phyloP scores from a whole-genome alignment of 768 basidiomycete genomes.

The Amanita inopinata region DNA sequence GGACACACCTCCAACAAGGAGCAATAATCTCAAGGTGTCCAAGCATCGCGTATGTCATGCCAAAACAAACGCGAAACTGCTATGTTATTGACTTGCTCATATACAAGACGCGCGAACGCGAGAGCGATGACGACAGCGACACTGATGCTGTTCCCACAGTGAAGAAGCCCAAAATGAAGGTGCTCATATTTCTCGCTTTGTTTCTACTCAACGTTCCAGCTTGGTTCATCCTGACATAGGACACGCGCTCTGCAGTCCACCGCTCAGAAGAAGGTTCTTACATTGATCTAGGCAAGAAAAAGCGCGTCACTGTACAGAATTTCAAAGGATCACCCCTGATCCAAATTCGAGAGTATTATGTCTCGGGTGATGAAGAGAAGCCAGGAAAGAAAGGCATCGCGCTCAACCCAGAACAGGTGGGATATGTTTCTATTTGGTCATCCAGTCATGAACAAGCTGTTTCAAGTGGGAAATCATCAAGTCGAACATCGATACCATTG shows the following conservation, averaged over 20 bases:
- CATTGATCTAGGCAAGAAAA: conserved; percentile 64
- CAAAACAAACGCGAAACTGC: neutral
- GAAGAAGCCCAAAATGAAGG: conserved; percentile 4
- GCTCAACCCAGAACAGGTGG: conserved; percentile 53
- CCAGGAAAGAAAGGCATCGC: conserved; percentile 81
- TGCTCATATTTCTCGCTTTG: neutral
- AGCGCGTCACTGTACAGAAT: conserved; percentile 45
- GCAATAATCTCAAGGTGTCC: too few species aligned
- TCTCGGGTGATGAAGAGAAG: conserved; percentile 42
- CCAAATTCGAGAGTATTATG: conserved; percentile 72
- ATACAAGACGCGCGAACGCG: conserved; percentile 9
- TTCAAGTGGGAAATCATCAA: conserved; percentile 52
- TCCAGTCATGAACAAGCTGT: neutral
- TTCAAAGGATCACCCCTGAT: conserved; percentile 46
- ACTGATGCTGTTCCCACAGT: neutral
- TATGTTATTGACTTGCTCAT: neutral
- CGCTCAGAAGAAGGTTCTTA: conserved; percentile 35
- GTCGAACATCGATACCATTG: conserved; percentile 32
- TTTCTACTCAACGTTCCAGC: neutral
- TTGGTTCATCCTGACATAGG: neutral
- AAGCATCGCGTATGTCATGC: conserved; percentile 1
- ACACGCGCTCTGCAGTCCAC: neutral
- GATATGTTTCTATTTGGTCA: conserved; percentile 8
- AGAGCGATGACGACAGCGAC: conserved; percentile 6
- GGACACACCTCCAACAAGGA: too few species aligned